Conservation (phyloP, 1,284 basidiomycete species). For the Austroboletus novae-zelandiae region DNA sequence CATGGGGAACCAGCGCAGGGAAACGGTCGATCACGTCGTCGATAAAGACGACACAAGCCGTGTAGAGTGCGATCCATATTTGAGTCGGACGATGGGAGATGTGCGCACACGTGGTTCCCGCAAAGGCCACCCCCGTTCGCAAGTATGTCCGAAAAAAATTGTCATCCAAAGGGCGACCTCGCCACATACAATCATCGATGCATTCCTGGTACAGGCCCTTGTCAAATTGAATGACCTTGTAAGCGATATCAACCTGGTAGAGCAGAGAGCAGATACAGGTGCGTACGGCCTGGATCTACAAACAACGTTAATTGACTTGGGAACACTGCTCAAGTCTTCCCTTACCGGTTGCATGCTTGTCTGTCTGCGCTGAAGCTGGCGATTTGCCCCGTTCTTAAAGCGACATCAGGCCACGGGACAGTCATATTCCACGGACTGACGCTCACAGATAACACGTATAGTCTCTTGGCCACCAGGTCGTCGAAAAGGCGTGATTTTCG, state of each 20-base stretch:
- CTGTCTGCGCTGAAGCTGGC: too few species aligned
- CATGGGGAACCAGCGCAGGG: constrained; percentile 12
- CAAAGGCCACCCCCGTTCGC: constrained; percentile 6
- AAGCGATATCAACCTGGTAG: not conserved
- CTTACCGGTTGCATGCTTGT: too few species aligned
- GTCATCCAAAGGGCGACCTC: constrained; percentile 6
- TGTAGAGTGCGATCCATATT: constrained; percentile 26
- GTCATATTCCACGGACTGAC: too few species aligned
- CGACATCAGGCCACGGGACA: too few species aligned
- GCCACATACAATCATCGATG: constrained; percentile 7
- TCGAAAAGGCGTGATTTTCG: too few species aligned
- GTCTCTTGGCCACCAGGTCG: too few species aligned
- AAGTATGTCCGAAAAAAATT: not conserved
- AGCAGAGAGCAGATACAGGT: constrained; percentile 4
- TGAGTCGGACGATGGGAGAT: constrained; percentile 1
- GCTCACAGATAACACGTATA: too few species aligned
- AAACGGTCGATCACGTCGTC: constrained; percentile 24
- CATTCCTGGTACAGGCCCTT: constrained; percentile 3
- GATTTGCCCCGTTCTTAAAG: too few species aligned
- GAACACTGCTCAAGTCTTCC: too few species aligned
- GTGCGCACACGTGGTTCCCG: not conserved
- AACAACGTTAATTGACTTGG: too few species aligned
- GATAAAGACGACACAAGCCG: constrained; percentile 19
- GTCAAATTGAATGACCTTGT: constrained; percentile 3
- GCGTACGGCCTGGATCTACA: constrained; percentile 7